Conservation (phyloP, 306 rosid genomes). For the Cucurbita moschata region DNA sequence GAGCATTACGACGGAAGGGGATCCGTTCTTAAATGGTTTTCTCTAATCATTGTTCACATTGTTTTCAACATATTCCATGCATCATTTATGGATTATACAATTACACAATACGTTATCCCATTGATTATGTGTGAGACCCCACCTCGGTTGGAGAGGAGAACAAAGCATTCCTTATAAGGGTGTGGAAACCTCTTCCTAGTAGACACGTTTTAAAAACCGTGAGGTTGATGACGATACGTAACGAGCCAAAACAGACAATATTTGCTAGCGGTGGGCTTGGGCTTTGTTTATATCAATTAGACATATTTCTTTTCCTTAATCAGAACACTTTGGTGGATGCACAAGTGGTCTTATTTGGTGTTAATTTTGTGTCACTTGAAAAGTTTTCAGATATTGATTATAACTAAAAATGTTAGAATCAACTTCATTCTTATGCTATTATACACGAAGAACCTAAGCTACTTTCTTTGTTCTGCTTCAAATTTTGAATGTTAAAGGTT, state of each 20-base stretch:
- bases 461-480: background rate
- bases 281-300: background rate
- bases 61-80: background rate
- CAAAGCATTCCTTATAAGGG: too few species aligned
- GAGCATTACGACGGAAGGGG: slow-evolving; percentile 96
- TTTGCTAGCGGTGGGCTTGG: too few species aligned
- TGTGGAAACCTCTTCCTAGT: too few species aligned
- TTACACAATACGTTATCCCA: background rate
- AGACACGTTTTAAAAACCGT: too few species aligned
- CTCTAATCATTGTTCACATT: slow-evolving; percentile 12
- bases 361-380: slow-evolving; percentile 1
- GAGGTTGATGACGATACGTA: too few species aligned
- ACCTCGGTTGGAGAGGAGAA: too few species aligned
- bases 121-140: background rate
- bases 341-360: background rate
- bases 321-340: background rate
- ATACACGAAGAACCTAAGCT: background rate
- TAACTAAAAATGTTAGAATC: background rate
- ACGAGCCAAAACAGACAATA: too few species aligned
- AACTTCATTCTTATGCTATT: background rate
- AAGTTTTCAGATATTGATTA: background rate
- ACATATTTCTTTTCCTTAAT: background rate
- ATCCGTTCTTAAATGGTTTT: slow-evolving; percentile 91
- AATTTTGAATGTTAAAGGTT: background rate
- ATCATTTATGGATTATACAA: background rate